Conservation (phyloP, 805 yeast genomes). For the Cyberlindnera meyerae region DNA sequence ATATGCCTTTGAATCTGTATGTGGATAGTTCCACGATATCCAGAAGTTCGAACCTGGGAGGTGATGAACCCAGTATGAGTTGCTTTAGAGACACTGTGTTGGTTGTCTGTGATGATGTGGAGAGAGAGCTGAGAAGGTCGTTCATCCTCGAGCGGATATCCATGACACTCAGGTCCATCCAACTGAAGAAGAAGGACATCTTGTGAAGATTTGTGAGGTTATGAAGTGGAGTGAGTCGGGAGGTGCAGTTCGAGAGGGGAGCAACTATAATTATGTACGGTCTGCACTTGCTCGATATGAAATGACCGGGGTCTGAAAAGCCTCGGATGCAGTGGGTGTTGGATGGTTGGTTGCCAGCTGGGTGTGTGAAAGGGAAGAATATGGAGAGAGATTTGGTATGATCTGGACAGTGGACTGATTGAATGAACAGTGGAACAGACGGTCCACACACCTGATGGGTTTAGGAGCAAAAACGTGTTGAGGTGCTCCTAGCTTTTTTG, state of each 20-base stretch:
- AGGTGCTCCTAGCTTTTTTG: conserved; percentile 2
- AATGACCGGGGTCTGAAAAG: no score
- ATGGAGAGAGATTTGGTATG: no score
- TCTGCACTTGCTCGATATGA: no score
- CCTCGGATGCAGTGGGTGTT: no score
- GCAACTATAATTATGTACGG: no score
- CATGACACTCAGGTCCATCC: conserved; percentile 17
- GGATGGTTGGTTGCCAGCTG: no score
- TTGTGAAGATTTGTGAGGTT: no score
- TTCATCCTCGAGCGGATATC: conserved; percentile 23
- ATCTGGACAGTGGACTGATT: no score
- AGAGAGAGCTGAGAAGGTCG: conserved; percentile 15
- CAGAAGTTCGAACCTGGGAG: conserved; percentile 21
- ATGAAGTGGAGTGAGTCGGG: not conserved
- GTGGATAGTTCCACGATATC: conserved; percentile 21
- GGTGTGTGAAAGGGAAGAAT: no score
- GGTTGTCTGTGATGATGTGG: conserved; percentile 20
- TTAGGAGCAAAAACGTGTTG: conserved; percentile 1
- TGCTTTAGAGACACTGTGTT: conserved; percentile 15
- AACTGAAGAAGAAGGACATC: conserved; percentile 25
- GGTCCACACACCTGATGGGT: not conserved
- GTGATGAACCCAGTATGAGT: conserved; percentile 12
- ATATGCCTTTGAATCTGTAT: conserved; percentile 20
- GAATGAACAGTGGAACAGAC: no score
- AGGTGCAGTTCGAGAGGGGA: not conserved